Percentiles rank a stretch among this genome's conserved stretches.
These are phyloP conservation scores for Triticum aestivum DNA, from an alignment of 176 grass and related monocot species.

Conservation along the genomic window DNA sequence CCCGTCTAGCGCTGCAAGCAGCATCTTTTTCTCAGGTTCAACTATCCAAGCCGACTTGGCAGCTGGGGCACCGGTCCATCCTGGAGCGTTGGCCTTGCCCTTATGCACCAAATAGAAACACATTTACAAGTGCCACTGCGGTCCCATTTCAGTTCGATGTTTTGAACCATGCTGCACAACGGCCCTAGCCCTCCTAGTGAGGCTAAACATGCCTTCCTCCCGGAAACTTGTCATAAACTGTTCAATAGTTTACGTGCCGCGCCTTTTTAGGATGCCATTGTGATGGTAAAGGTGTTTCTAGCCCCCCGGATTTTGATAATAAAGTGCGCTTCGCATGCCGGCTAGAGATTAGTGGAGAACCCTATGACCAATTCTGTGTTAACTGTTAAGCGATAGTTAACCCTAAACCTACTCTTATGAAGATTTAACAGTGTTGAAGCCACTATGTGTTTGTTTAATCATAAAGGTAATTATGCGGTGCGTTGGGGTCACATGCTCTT, in stretches of 20 bases:
- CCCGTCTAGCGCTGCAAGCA: too few species aligned
- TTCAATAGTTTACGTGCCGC: constrained; percentile 35
- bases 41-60: too few species aligned
- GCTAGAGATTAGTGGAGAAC: constrained; percentile 39
- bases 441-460: constrained; percentile 45
- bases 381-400: constrained; percentile 14
- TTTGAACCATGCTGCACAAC: constrained; percentile 34
- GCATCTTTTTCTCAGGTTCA: too few species aligned
- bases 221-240: constrained; percentile 31
- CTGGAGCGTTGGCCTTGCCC: too few species aligned
- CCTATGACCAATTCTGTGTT: constrained; percentile 28
- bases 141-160: constrained; percentile 42
- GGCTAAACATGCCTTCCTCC: constrained; percentile 22
- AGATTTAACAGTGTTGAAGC: constrained; percentile 27
- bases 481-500: constrained; percentile 75
- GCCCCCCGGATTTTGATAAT: constrained; percentile 50
- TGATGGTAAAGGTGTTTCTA: constrained; percentile 53
- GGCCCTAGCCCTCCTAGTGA: constrained; percentile 21
- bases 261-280: constrained; percentile 50
- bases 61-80: too few species aligned
- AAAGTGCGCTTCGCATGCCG: constrained; percentile 58
- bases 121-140: constrained; percentile 31
- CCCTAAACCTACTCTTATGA: constrained; percentile 47
- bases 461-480: constrained; percentile 56
- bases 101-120: not conserved